Conservation (phyloP, 306 rosid species). For the Medicago lupulina region DNA sequence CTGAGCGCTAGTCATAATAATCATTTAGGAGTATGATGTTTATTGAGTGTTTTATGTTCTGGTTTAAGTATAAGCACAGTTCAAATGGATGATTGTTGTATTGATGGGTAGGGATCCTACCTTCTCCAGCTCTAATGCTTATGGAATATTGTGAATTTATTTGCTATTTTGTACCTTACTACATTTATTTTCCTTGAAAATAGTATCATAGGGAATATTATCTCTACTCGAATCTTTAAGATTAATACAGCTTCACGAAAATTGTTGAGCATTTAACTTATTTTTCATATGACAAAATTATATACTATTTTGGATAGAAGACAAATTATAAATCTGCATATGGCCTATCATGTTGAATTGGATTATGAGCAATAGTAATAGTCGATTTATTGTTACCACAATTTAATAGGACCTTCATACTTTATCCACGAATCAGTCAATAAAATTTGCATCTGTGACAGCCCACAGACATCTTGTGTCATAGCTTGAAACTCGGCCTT, state of each 20-base stretch:
- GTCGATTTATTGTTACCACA: too few species aligned
- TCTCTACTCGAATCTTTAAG: not conserved
- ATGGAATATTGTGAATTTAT: not conserved
- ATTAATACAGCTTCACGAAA: not conserved
- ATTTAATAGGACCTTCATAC: not conserved
- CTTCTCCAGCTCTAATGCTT: not conserved
- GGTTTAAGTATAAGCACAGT: conserved; percentile 12
- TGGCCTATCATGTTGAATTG: not conserved
- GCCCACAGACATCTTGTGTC: not conserved
- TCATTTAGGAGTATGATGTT: conserved; percentile 1
- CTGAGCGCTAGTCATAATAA: not conserved
- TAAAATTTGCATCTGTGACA: not conserved
- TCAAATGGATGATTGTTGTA: conserved; percentile 7
- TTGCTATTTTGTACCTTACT: too few species aligned
- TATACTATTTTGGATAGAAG: not conserved
- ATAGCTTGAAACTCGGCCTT: not conserved
- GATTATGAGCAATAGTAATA: too few species aligned
- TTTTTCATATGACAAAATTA: not conserved
- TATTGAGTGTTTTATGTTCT: conserved; percentile 16
- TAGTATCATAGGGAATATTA: too few species aligned
- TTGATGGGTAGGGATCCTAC: not conserved
- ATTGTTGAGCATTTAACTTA: not conserved
- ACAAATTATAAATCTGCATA: not conserved
- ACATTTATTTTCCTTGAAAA: too few species aligned
- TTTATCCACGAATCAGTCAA: not conserved